phyloP scores from a whole-genome alignment of 257 asterid genomes.

The Galeopsis tetrahit region DNA sequence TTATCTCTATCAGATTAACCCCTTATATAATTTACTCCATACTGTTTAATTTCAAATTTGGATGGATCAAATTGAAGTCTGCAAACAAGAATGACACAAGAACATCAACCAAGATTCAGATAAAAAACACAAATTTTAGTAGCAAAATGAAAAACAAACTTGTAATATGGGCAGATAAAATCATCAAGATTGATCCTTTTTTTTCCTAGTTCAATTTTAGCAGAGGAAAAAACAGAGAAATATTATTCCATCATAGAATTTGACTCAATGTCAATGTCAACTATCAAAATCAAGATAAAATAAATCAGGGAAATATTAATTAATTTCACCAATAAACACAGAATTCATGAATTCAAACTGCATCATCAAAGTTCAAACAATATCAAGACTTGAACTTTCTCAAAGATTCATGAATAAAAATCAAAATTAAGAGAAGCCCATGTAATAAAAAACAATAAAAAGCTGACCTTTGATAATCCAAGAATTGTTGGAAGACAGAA shows the following conservation, averaged over 20 bases:
- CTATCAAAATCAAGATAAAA: not conserved
- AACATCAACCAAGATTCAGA: not conserved
- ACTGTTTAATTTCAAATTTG: not conserved
- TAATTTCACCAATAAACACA: not conserved
- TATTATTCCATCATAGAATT: not conserved
- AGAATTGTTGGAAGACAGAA: conserved; percentile 15
- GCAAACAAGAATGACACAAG: conserved; percentile 6
- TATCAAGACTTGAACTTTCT: not conserved
- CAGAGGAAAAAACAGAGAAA: not conserved
- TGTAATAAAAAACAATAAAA: conserved; percentile 3
- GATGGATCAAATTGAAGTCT: conserved; percentile 10
- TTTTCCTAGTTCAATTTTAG: not conserved
- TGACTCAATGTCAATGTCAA: too few species aligned
- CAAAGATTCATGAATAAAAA: not conserved
- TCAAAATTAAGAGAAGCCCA: conserved; percentile 23
- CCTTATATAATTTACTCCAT: conserved; percentile 3
- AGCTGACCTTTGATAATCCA: conserved; percentile 37
- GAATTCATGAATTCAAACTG: not conserved
- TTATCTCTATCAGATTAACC: not conserved
- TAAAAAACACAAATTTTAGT: not conserved
- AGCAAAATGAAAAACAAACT: not conserved
- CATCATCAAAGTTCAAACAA: not conserved
- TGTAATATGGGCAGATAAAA: not conserved
- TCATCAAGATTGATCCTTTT: conserved; percentile 23
- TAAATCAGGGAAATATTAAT: not conserved